Evolutionary conservation across 345 rosid species (phyloP), one percentile per base, ranked within the genome.

Genomic region (Hibiscus mutabilis): DNA sequence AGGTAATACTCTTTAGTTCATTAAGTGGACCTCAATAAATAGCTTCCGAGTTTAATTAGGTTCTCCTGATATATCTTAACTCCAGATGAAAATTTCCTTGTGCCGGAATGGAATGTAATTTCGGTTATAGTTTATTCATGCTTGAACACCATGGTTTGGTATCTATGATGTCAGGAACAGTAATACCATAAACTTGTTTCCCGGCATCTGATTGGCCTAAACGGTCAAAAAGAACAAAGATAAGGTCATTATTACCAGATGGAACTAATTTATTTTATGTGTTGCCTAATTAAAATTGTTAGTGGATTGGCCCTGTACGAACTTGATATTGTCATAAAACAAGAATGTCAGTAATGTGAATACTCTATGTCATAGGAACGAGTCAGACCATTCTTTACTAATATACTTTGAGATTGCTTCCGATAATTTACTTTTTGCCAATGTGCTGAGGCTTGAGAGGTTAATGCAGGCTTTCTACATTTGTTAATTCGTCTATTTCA

Each of bases 1-100:
- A 91, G 97, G 98, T 93, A 87, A 73, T 1, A 44, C 42, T 78
- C 78, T 55, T 57, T 57, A 37, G 14, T 46, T 64, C 33, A 22
- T 65, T 25, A 65, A 65, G 19, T 65, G 73, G 87, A 18, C 13
- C 25, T 24, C 46, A 7, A 66, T 4, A 8, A 46, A 46, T 44
- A 44, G 69, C 35, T 66, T 66, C 12, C 24, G 35, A 44, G 46
- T 66, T 42, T 65, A 44, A n/a, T 29, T 14, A 24, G 5, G 33
- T 24, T 66, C 15, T 14, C 22, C 46, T 33, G 7, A 22, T 11
- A 22, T 65, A 44, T 65, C 64, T 27, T 2, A 9, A 66, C 29
- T 56, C 47, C 44, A 27, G 52, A 70, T 56, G 64, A 42, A 57
- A 68, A 31, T 35, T 33, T 33, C 49, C 21, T 24, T 14, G 19